Base-by-base conservation (phyloP, 495 filamentous ascomycete species). In the Patellaria atrata region DNA sequence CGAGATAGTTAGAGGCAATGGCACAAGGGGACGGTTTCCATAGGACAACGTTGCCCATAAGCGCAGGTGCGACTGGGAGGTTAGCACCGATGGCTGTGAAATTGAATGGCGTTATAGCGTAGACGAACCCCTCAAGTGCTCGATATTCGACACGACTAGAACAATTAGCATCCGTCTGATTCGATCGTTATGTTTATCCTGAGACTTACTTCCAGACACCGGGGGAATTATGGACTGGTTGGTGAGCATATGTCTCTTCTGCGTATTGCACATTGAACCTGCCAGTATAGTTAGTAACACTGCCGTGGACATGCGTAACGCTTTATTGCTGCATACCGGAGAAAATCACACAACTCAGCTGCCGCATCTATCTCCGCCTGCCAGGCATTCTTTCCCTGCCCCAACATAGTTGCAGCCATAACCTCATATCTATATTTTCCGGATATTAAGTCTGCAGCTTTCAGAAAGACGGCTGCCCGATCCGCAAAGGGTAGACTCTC, bases 281-380 rank as follows among this genome's bases (percentile, higher is more conserved):
- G 25, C n/a, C n/a, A n/a, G n/a, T n/a, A n/a, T n/a, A n/a, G n/a
- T n/a, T n/a, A n/a, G n/a, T n/a, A n/a, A n/a, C n/a, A n/a, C n/a
- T n/a, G n/a, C n/a, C n/a, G n/a, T n/a, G n/a, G n/a, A n/a, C n/a
- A n/a, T 12, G 11, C 22, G n/a, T 24, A n/a, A n/a, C n/a, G n/a
- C n/a, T n/a, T n/a, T n/a, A n/a, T n/a, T n/a, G n/a, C n/a, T n/a
- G n/a, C 20, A 8, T 41, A 54, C 54, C 56, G 47, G 30, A 96
- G 66, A 62, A 96, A 96, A 55, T 96, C 86, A 44, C 70, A 74
- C 26, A 92, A 60, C 64, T 96, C 86, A 2, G 87, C 87, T 3
- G 87, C 86, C 16, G 87, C 73, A 58, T 94, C 85, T 45, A 94
- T 92, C 69, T 94, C 85, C 13, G 85, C 85, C 56, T 94, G 85